Evolutionary conservation across 1,139 yeast genomes (phyloP).

Genomic region (Kodamaea anthophila): DNA sequence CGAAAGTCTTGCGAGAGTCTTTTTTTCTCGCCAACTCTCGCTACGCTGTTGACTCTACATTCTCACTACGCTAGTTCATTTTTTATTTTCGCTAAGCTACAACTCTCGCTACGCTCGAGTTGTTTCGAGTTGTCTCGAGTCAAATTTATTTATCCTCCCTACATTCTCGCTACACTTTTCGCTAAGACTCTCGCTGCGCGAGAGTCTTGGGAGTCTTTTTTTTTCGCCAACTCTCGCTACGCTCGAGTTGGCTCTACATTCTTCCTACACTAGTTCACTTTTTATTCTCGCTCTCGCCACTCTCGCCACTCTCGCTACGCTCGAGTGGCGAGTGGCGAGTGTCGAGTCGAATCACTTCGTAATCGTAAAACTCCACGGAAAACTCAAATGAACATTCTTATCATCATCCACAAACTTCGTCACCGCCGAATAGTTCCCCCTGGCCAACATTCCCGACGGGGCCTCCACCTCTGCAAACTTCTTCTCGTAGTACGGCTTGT

Average conservation of each 20-base stretch:
- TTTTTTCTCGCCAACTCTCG: too few relatives aligned
- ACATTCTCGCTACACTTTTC: too few relatives aligned
- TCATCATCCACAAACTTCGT: constrained; percentile 89
- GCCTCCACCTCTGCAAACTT: constrained; percentile 83
- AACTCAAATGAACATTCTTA: constrained; percentile 60
- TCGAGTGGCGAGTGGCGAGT: background rate
- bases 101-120: too few relatives aligned
- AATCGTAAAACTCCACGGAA: constrained; percentile 86
- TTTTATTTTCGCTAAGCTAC: too few relatives aligned
- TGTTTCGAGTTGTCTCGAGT: too few relatives aligned
- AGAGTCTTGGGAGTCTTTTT: too few relatives aligned
- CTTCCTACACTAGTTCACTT: background rate
- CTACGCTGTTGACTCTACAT: too few relatives aligned
- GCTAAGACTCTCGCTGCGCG: too few relatives aligned
- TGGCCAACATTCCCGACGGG: constrained; percentile 82
- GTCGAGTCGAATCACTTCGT: constrained; percentile 32
- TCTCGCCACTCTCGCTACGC: background rate
- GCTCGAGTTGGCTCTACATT: too few relatives aligned
- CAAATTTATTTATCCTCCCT: too few relatives aligned
- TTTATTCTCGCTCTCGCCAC: background rate
- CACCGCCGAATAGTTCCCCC: constrained; percentile 78
- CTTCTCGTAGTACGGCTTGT: constrained; percentile 76
- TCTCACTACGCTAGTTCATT: background rate
- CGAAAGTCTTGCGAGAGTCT: too few relatives aligned
- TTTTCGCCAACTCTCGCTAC: background rate